These are phyloP conservation scores for Solanum ossicruentum DNA, from an alignment of 257 asterid species.

Conservation along the genomic window DNA sequence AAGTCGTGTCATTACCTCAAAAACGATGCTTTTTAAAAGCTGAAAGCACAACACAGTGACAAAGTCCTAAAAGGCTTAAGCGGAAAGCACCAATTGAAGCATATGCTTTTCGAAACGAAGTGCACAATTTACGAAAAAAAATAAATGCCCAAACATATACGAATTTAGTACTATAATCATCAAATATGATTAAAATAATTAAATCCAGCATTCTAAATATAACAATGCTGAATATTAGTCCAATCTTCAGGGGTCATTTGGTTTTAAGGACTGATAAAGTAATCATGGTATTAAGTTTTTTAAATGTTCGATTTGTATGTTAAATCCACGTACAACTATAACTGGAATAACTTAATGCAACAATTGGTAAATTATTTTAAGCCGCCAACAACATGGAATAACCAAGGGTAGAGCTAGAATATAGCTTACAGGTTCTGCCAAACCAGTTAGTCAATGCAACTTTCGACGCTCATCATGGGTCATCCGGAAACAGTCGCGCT, in stretches of 20 bases:
- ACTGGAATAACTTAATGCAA: not conserved
- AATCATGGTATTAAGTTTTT: not conserved
- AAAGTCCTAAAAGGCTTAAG: not conserved
- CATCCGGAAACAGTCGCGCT: too few relatives aligned
- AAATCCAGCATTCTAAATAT: not conserved
- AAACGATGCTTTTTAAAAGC: not conserved
- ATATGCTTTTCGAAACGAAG: not conserved
- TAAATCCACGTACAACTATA: not conserved
- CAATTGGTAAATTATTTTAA: not conserved
- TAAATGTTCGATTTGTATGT: not conserved
- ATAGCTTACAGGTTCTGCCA: not conserved
- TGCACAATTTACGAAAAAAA: not conserved
- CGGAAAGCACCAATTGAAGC: not conserved
- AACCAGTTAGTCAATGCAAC: too few relatives aligned
- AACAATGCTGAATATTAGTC: not conserved
- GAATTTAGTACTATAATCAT: not conserved
- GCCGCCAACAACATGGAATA: not conserved
- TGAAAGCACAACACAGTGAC: not conserved
- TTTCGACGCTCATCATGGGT: too few relatives aligned
- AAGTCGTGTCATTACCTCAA: not conserved
- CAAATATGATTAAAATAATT: not conserved
- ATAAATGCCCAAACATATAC: not conserved
- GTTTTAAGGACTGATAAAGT: not conserved
- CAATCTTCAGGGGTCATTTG: not conserved
- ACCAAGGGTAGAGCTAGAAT: not conserved